Evolutionary conservation across 2,329 filamentous ascomycete species (phyloP), one percentile per base, ranked within the genome.

Genomic region (Remersonia thermophila): DNA sequence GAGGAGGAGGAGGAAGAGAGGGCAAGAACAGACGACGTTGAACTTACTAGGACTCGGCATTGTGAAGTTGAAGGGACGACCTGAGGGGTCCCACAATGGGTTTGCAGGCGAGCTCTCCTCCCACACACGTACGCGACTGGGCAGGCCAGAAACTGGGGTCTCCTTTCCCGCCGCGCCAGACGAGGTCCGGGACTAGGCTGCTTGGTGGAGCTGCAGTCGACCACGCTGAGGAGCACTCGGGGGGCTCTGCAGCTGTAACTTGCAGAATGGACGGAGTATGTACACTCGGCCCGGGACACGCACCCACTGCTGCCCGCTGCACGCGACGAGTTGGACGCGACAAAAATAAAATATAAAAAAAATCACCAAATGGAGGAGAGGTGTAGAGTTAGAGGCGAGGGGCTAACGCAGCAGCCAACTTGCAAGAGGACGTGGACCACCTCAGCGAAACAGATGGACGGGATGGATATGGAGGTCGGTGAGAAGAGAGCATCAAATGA

Each of bases 41-140:
- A 29, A 50, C 47, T 47, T 46, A 50, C 47, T 43, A 38, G 46
- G 46, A 46, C 47, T 48, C 38, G 37, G 27, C 27, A 29, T 29
- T 15, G 14, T 29, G 12, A 23, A 23, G 20, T n/a, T 47, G 46
- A 44, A 37, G 27, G 39, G 36, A 30, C 36, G 18, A 30, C 32
- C 29, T 25, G 31, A 30, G 36, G 33, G 45, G 40, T 45, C 38
- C 43, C 45, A 44, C 45, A 37, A 5, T 23, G 5, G 20, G 20
- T 23, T 5, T 23, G 20, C 20, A 23, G 39, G 31, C 41, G 39
- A 38, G 37, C 37, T 43, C 35, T 37, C 33, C 32, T 32, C 33
- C 33, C 37, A 20, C 18, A 27, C 33, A 31, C 34, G n/a, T n/a
- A n/a, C n/a, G 33, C 35, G 34, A 32, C 17, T 29, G 12, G 16